Evolutionary conservation across 768 basidiomycete species (phyloP).

Genomic region (Amanita inopinata): DNA sequence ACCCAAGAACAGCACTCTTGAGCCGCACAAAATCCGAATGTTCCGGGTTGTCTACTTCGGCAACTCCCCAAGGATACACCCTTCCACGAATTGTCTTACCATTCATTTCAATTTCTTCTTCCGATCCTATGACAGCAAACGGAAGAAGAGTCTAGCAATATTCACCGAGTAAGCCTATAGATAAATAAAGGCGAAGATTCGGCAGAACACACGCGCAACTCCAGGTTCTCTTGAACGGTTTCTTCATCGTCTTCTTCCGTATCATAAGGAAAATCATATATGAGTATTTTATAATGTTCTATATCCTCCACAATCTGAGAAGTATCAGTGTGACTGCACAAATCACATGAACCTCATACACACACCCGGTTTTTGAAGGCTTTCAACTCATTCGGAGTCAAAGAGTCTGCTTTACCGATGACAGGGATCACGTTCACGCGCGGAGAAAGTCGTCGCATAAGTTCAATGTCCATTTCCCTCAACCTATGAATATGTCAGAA

Average conservation of each 20-base stretch:
- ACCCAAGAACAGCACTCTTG: conserved; percentile 66
- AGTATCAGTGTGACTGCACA: not conserved
- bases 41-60: conserved; percentile 85
- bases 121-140: conserved; percentile 82
- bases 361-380: conserved; percentile 76
- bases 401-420: conserved; percentile 80
- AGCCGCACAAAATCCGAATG: conserved; percentile 83
- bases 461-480: conserved; percentile 87
- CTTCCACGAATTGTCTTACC: conserved; percentile 73
- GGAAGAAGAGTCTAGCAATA: conserved; percentile 51
- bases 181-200: not conserved
- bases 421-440: conserved; percentile 93
- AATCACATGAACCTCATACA: not conserved
- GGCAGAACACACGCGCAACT: conserved; percentile 51
- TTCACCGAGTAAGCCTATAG: too few species aligned
- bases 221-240: conserved; percentile 82
- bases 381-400: conserved; percentile 70
- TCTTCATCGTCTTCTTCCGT: conserved; percentile 91
- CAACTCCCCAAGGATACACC: conserved; percentile 88
- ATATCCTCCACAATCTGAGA: conserved; percentile 87
- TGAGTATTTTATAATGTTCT: conserved; percentile 78
- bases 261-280: conserved; percentile 94
- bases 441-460: conserved; percentile 83
- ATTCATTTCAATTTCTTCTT: conserved; percentile 76
- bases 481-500: conserved; percentile 31